Conservation (phyloP, 371 early-diverging fungal genomes). For the Rhizopus sp. region DNA sequence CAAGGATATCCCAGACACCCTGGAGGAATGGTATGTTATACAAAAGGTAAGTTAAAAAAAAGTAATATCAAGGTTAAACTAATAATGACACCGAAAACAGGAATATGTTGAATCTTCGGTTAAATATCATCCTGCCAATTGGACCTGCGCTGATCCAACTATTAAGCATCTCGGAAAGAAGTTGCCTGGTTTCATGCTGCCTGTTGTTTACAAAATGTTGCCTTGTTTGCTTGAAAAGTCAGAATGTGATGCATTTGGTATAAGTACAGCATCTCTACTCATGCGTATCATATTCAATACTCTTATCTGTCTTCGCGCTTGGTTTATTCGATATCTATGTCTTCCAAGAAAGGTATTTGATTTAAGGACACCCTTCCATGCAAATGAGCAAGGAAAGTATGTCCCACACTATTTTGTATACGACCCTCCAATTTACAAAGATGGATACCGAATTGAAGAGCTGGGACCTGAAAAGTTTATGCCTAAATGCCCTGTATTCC, state of each 20-base stretch:
- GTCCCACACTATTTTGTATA: slow-evolving; percentile 28
- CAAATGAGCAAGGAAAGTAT: slow-evolving; percentile 26
- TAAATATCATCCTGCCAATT: slow-evolving; percentile 26
- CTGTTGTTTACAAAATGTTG: slow-evolving; percentile 18
- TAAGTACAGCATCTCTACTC: slow-evolving; percentile 6
- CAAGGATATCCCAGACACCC: slow-evolving; percentile 52
- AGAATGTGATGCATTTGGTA: slow-evolving; percentile 26
- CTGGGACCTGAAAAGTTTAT: slow-evolving; percentile 32
- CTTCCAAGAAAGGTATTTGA: slow-evolving; percentile 19
- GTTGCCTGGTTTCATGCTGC: slow-evolving; percentile 20
- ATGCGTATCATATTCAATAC: slow-evolving; percentile 10
- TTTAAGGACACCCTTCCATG: slow-evolving; percentile 28
- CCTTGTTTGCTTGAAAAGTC: slow-evolving; percentile 26
- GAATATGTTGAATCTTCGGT: slow-evolving; percentile 18
- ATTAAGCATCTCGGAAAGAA: slow-evolving; percentile 21
- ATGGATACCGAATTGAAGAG: slow-evolving; percentile 29
- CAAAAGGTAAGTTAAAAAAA: slow-evolving; percentile 22
- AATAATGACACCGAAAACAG: slow-evolving; percentile 2
- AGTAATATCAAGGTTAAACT: neutral
- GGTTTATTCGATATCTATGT: slow-evolving; percentile 25
- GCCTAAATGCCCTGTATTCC: slow-evolving; percentile 29
- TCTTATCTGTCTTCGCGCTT: slow-evolving; percentile 13
- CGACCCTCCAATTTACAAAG: slow-evolving; percentile 20
- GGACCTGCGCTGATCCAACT: slow-evolving; percentile 28
- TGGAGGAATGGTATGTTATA: slow-evolving; percentile 39